Evolutionary conservation across 192 early-diverging fungal genomes (phyloP).

Genomic region (Gonapodya sp.): DNA sequence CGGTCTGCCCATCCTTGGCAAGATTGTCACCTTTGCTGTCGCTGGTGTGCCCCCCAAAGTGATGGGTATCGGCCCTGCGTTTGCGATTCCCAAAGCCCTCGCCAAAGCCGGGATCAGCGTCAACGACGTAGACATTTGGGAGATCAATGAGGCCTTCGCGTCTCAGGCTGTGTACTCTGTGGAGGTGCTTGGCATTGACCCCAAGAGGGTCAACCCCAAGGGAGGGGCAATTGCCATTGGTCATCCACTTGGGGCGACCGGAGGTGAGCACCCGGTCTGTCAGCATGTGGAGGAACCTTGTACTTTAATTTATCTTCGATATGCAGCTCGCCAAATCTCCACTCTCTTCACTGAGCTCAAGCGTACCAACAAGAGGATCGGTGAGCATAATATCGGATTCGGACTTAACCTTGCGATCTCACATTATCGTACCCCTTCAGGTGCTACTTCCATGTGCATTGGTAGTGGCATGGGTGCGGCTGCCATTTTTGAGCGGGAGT

Average conservation of each 20-base stretch:
- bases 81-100: slow-evolving; percentile 83
- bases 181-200: slow-evolving; percentile 74
- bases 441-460: slow-evolving; percentile 87
- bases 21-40: slow-evolving; percentile 76
- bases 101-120: slow-evolving; percentile 66
- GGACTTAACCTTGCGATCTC: slow-evolving; percentile 72
- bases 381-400: slow-evolving; percentile 78
- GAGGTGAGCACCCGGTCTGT: slow-evolving; percentile 19
- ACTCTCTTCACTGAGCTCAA: slow-evolving; percentile 89
- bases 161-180: slow-evolving; percentile 91
- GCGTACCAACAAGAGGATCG: slow-evolving; percentile 72
- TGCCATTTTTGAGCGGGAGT: slow-evolving; percentile 72
- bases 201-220: slow-evolving; percentile 94
- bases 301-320: slow-evolving; percentile 90
- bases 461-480: slow-evolving; percentile 83
- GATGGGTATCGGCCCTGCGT: slow-evolving; percentile 97
- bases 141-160: slow-evolving; percentile 96
- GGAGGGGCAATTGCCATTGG: slow-evolving; percentile 98
- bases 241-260: slow-evolving; percentile 67
- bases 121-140: slow-evolving; percentile 65
- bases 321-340: slow-evolving; percentile 84
- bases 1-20: slow-evolving; percentile 77
- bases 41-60: slow-evolving; percentile 86
- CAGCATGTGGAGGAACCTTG: slow-evolving; percentile 54
- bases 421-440: slow-evolving; percentile 88